Percentiles rank a stretch among this genome's conserved stretches.
Conservation (phyloP, 208 protist genomes). For the Crithidia expoeki region DNA sequence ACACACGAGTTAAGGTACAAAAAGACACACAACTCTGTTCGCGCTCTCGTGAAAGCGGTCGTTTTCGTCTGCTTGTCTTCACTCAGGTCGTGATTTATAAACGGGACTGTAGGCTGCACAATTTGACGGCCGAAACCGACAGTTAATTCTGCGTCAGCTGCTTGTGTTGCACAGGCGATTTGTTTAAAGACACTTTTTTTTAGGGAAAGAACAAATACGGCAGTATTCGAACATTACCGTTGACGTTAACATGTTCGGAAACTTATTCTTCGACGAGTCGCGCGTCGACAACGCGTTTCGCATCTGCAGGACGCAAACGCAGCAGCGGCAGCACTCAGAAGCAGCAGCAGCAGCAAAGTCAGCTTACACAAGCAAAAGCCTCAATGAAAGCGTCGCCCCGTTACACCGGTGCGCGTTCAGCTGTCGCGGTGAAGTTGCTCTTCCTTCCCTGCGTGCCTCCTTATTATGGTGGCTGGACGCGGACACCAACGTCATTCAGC, state of each 20-base stretch:
- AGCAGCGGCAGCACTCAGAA: neutral
- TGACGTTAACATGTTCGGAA: constrained; percentile 76
- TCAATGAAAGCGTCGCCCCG: neutral
- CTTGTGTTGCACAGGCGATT: no score
- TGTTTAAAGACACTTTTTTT: no score
- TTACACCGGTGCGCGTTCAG: constrained; percentile 36
- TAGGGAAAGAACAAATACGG: no score
- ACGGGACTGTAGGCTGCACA: no score
- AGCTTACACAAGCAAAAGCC: neutral
- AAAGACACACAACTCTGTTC: no score
- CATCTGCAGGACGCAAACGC: constrained; percentile 2
- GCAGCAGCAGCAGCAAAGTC: neutral
- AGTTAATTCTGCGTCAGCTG: no score
- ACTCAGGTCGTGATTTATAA: no score
- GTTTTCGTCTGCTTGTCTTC: no score
- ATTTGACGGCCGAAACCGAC: no score
- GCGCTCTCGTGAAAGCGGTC: no score
- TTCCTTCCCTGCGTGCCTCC: constrained; percentile 61
- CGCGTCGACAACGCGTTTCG: constrained; percentile 57
- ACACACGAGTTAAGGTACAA: no score
- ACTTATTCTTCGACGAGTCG: constrained; percentile 80
- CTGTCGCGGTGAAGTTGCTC: constrained; percentile 54
- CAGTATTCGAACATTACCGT: no score
- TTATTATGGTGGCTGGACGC: constrained; percentile 81
- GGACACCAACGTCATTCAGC: constrained; percentile 47